Percentiles rank a stretch among this genome's conserved stretches.
Evolutionary conservation across 768 basidiomycete species (phyloP).

Genomic region (Xerocomellus amylosporus): DNA sequence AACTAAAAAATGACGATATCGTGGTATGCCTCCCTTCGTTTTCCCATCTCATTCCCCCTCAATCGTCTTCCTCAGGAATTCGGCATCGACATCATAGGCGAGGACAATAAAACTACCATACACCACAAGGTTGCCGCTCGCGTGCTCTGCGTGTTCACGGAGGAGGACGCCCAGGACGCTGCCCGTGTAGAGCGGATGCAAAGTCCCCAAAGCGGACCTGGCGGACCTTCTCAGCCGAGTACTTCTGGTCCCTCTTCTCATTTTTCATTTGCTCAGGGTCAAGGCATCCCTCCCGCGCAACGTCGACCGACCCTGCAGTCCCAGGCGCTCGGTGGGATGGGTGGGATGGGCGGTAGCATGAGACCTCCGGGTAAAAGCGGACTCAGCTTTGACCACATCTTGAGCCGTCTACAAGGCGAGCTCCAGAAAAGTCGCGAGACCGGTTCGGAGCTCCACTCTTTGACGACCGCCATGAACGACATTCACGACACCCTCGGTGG

Average conservation of each 20-base stretch:
- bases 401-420: constrained; percentile 85
- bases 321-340: constrained; percentile 66
- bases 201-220: constrained; percentile 31
- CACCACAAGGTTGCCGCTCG: constrained; percentile 99
- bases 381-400: constrained; percentile 87
- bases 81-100: constrained; percentile 97
- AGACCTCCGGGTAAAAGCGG: constrained; percentile 79
- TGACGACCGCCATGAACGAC: constrained; percentile 81
- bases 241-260: constrained; percentile 25
- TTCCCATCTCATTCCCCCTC: constrained; percentile 6
- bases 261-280: constrained; percentile 43
- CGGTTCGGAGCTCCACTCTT: constrained; percentile 74
- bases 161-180: constrained; percentile 79
- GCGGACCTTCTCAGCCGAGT: constrained; percentile 37
- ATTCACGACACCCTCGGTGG: constrained; percentile 91
- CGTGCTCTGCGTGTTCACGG: constrained; percentile 82
- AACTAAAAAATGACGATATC: constrained; percentile 92
- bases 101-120: constrained; percentile 96
- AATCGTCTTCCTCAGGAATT: constrained; percentile 67
- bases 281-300: constrained; percentile 38
- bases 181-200: constrained; percentile 69
- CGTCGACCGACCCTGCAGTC: constrained; percentile 57
- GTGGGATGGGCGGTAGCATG: constrained; percentile 71
- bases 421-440: constrained; percentile 96
- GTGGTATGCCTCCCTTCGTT: constrained; percentile 60